These are phyloP conservation scores for Hyparrhenia diplandra DNA, from an alignment of 176 grass and related monocot genomes.

Conservation along the genomic window DNA sequence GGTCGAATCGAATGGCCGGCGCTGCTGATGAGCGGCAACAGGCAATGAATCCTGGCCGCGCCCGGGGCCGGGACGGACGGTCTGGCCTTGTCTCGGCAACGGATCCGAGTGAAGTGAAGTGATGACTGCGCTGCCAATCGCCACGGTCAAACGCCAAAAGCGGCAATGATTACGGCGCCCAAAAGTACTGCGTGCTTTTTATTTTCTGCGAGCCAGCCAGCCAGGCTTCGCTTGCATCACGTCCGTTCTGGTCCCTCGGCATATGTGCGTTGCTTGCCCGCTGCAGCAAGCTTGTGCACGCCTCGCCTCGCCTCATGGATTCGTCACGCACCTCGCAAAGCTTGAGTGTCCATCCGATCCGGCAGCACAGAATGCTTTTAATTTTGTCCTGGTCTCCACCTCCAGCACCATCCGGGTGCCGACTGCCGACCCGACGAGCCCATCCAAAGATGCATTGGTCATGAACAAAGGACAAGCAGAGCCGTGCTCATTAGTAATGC, in stretches of 20 bases:
- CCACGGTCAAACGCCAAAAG: neutral
- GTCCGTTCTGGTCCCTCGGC: neutral
- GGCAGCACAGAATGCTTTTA: neutral
- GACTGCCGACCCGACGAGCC: too few relatives aligned
- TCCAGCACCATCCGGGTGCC: too few relatives aligned
- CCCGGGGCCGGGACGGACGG: neutral
- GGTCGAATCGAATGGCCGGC: too few relatives aligned
- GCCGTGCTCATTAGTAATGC: neutral
- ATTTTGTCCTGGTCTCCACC: neutral
- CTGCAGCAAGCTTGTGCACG: neutral
- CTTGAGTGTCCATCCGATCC: neutral
- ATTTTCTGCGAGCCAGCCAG: too few relatives aligned
- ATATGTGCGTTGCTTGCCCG: slow-evolving; percentile 4
- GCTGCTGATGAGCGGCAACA: too few relatives aligned
- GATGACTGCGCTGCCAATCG: neutral
- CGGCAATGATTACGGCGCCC: neutral
- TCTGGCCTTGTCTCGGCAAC: neutral
- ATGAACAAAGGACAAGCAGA: neutral
- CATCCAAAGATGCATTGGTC: neutral
- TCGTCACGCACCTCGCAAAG: neutral
- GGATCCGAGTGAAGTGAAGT: neutral
- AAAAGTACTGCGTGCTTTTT: too few relatives aligned
- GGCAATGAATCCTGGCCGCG: too few relatives aligned
- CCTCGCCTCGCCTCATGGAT: neutral
- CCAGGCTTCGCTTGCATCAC: too few relatives aligned